Evolutionary conservation across 1,139 yeast genomes (phyloP), one percentile per base, ranked within the genome.

Genomic region (Geotrichum bryndzae): DNA sequence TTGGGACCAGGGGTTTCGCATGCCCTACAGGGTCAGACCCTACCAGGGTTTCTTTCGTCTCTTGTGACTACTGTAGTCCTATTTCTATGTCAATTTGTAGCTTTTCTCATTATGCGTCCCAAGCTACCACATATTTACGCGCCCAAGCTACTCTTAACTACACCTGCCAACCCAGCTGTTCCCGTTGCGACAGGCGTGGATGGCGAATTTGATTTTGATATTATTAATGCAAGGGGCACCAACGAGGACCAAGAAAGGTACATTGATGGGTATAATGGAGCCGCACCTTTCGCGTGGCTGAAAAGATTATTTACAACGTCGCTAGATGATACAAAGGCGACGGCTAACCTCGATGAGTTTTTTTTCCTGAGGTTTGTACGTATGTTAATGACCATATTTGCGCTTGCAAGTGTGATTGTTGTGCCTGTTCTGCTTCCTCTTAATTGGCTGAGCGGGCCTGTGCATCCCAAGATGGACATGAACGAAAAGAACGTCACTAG

Each of bases 271-370:
- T n/a, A 38, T 38, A 13, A 38, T n/a, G 45, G 18, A 6, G 18
- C 45, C 7, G 66, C 70, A 4, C 53, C 68, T 13, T 58, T 70
- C 13, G 66, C 62, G 18, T 73, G 76, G 76, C 27, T 73, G 4
- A 52, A 52, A 1, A 61, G 67, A 1, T 58, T 68, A 0, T 50
- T 61, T 48, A 45, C 51, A 0, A 59, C 61, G 3, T 63, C 70
- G 0, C 57, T 68, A 23, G 58, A 59, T 11, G 60, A 59, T 2
- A 59, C 72, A 8, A 63, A 64, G 7, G 54, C 61, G 0, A 58
- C 56, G 3, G 66, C 66, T 7, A 75, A 74, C 0, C 62, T 72
- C 8, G 76, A 73, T 54, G 76, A 73, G 1, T 73, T 71, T 60
- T 74, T 73, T 61, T 71, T 73, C 53, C 64, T 74, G 18, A 60